A percentile compares a stretch with the other conserved stretches of the same genome.
Conservation (phyloP, 2,329 filamentous ascomycete genomes). For the Diaporthe citriasiana region DNA sequence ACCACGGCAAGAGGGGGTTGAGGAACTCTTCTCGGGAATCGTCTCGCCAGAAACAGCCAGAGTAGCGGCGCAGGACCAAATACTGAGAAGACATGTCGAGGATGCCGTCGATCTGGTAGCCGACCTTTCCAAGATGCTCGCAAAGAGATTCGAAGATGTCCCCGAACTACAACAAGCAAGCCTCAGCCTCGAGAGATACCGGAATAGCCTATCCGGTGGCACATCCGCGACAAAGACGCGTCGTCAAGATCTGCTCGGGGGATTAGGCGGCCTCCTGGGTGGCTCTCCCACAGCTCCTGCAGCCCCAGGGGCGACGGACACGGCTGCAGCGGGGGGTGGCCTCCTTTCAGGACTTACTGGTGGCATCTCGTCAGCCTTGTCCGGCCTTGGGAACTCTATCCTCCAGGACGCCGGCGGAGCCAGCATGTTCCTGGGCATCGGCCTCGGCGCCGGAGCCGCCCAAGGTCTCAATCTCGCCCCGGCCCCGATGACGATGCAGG, state of each 20-base stretch:
- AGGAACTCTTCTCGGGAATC: constrained; percentile 8
- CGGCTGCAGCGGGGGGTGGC: constrained; percentile 14
- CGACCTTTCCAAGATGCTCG: constrained; percentile 28
- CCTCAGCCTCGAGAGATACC: constrained; percentile 30
- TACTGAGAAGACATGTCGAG: constrained; percentile 15
- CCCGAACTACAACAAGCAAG: constrained; percentile 29
- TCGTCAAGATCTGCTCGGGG: not conserved
- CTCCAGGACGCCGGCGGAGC: constrained; percentile 42
- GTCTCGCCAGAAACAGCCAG: constrained; percentile 29
- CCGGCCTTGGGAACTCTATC: constrained; percentile 35
- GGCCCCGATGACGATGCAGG: constrained; percentile 40
- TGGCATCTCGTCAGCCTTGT: constrained; percentile 33
- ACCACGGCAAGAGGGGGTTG: not conserved
- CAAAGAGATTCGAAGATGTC: constrained; percentile 24
- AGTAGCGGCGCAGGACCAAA: constrained; percentile 4
- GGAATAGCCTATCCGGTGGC: not conserved
- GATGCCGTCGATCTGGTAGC: constrained; percentile 34
- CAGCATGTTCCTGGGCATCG: constrained; percentile 46
- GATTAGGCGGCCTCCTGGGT: not conserved
- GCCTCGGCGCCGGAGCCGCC: constrained; percentile 45
- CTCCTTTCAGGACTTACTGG: constrained; percentile 23
- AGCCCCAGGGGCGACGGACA: not conserved
- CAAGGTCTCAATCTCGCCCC: constrained; percentile 45
- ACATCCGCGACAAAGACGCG: not conserved
- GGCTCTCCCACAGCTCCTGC: not conserved